These are phyloP conservation scores for Paraconiothyrium brasiliense DNA, from an alignment of 2,329 filamentous ascomycete species.

Conservation along the genomic window DNA sequence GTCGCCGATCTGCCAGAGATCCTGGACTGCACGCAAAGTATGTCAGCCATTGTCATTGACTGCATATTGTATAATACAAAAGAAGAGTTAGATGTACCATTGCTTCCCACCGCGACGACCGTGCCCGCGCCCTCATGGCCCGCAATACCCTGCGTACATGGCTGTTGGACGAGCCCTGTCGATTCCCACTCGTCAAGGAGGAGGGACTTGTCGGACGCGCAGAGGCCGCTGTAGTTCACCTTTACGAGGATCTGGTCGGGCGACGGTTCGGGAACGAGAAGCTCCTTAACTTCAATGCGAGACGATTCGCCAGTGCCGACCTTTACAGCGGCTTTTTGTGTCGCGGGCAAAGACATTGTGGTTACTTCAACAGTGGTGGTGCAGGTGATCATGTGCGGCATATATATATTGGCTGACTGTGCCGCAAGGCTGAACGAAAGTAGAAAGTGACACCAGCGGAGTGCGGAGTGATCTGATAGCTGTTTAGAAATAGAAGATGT, in stretches of 20 bases:
- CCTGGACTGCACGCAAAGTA: constrained; percentile 56
- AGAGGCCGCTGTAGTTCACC: constrained; percentile 48
- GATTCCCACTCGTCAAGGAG: constrained; percentile 49
- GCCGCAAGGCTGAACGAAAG: neutral
- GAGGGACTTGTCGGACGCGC: constrained; percentile 48
- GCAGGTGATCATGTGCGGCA: neutral
- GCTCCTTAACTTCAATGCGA: constrained; percentile 36
- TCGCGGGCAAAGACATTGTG: constrained; percentile 41
- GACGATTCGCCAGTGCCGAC: constrained; percentile 36
- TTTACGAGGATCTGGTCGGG: constrained; percentile 48
- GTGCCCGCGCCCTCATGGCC: constrained; percentile 80
- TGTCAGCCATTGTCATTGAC: neutral
- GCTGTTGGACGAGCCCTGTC: constrained; percentile 55
- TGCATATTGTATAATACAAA: too few species aligned
- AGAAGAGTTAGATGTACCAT: neutral
- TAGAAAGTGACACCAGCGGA: too few species aligned
- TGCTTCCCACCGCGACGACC: constrained; percentile 76
- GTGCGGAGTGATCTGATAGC: too few species aligned
- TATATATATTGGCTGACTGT: neutral
- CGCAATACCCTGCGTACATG: constrained; percentile 80
- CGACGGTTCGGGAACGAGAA: constrained; percentile 41
- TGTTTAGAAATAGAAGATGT: neutral
- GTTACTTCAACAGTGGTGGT: neutral
- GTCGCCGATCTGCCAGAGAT: constrained; percentile 68
- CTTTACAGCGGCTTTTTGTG: constrained; percentile 50